phyloP scores from a whole-genome alignment of 768 basidiomycete species.

The Kwoniella dendrophila region DNA sequence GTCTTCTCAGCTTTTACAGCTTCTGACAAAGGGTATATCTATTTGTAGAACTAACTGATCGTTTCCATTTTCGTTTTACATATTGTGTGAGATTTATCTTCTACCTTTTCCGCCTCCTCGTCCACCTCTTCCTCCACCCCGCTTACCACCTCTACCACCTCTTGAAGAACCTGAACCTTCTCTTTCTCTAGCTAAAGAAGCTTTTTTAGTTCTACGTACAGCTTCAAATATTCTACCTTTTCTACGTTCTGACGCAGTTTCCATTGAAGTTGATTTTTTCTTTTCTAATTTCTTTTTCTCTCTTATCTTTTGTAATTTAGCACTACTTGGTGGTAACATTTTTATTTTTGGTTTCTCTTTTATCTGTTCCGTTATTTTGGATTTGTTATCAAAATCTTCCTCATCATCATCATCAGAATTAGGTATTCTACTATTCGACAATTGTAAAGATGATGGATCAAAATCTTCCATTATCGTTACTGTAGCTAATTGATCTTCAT shows the following conservation, averaged over 20 bases:
- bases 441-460: slow-evolving; percentile 63
- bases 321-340: slow-evolving; percentile 46
- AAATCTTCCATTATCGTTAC: slow-evolving; percentile 93
- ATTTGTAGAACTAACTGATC: too few species aligned
- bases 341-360: slow-evolving; percentile 26
- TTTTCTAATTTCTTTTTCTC: slow-evolving; percentile 32
- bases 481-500: slow-evolving; percentile 80
- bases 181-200: slow-evolving; percentile 67
- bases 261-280: slow-evolving; percentile 61
- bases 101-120: slow-evolving; percentile 21
- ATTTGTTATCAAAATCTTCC: slow-evolving; percentile 59
- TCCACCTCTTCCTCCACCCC: slow-evolving; percentile 30
- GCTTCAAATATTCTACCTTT: slow-evolving; percentile 67
- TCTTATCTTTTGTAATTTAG: neutral
- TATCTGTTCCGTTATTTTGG: neutral
- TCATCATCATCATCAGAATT: slow-evolving; percentile 12
- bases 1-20: too few species aligned
- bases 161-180: slow-evolving; percentile 32
- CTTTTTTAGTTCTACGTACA: slow-evolving; percentile 69
- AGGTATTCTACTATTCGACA: slow-evolving; percentile 11
- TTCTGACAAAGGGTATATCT: too few species aligned
- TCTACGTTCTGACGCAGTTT: slow-evolving; percentile 70
- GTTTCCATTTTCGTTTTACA: too few species aligned
- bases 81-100: neutral
- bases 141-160: slow-evolving; percentile 26